A percentile compares a stretch with the other conserved stretches of the same genome.
Evolutionary conservation across 257 asterid genomes (phyloP).

Genomic region (Craterostigma plantagineum): DNA sequence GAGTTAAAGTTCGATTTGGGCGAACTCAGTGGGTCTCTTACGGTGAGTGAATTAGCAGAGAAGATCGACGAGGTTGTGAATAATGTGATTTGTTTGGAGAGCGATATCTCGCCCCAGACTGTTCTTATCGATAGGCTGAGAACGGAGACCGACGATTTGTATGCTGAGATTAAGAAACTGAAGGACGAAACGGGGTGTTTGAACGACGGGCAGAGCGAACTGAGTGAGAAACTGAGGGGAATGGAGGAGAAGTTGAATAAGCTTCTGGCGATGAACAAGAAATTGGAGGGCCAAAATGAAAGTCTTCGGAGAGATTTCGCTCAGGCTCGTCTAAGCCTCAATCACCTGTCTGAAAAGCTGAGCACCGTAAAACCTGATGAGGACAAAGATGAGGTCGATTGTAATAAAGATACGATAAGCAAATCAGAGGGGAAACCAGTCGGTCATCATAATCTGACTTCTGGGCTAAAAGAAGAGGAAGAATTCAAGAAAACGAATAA

Average conservation of each 20-base stretch:
- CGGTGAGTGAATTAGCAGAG: conserved; percentile 62
- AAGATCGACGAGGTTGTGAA: conserved; percentile 72
- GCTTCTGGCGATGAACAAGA: conserved; percentile 31
- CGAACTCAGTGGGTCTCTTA: conserved; percentile 12
- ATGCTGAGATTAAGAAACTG: conserved; percentile 27
- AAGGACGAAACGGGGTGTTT: conserved; percentile 33
- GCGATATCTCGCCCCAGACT: conserved; percentile 65
- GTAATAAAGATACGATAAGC: conserved; percentile 11
- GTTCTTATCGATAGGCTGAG: conserved; percentile 46
- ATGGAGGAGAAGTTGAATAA: conserved; percentile 45
- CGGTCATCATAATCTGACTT: no score
- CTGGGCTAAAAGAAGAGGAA: conserved; percentile 2
- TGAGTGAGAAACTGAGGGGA: no score
- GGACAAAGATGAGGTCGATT: conserved; percentile 17
- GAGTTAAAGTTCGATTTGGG: neutral
- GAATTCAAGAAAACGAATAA: conserved; percentile 6
- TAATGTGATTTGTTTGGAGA: conserved; percentile 59
- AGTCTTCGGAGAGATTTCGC: conserved; percentile 34
- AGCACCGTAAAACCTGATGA: conserved; percentile 40
- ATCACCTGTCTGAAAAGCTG: conserved; percentile 43
- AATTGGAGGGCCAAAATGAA: conserved; percentile 37
- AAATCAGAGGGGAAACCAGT: conserved; percentile 6
- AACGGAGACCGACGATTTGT: conserved; percentile 50
- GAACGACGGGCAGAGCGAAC: conserved; percentile 14
- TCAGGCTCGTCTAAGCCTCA: conserved; percentile 38